Evolutionary conservation across 2,329 filamentous ascomycete species (phyloP), one percentile per base, ranked within the genome.

Genomic region (Elsinoe ampelina): DNA sequence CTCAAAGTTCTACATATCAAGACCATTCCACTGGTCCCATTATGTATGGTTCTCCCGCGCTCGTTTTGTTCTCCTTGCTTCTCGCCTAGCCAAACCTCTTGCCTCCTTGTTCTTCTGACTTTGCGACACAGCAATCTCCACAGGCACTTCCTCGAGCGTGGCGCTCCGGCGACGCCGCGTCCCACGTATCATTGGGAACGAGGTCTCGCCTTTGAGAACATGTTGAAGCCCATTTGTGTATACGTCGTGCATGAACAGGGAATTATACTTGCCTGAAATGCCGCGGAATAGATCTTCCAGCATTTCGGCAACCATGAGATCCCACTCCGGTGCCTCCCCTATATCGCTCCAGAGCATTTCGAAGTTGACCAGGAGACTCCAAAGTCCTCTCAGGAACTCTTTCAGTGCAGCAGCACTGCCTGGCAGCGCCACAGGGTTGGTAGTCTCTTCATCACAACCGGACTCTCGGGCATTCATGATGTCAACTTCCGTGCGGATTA

Each of bases 271-370:
- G n/a, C 41, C 41, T 2, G 41, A 45, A n/a, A 26, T 45, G 10
- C 41, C 41, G 6, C n/a, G 34, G 32, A 52, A 52, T 20, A 36
- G 36, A 20, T 36, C 17, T n/a, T 52, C 48, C 17, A 52, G 22
- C 36, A 39, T 39, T 5, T 19, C 11, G 3, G 32, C 13, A 38
- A 52, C 48, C 48, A 52, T 52, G 32, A 52, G 5, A 38, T 52
- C 48, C 48, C 48, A 52, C 6, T 13, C 5, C 12, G 48, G 48
- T 32, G 32, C 15, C 20, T 52, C 17, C 12, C 32, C 48, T 6
- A 38, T 36, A n/a, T 52, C 48, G 12, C 13, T 52, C 48, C 48
- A 52, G 13, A 52, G 36, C 48, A 52, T 52, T 20, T 38, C 48
- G 20, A 11, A 52, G 32, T 52, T 17, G 32, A 52, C 26, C 5